A percentile compares a stretch with the other conserved stretches of the same genome.
Evolutionary conservation across 108 stramenopile genomes (phyloP).

Genomic region (Nannochloropsis salina): DNA sequence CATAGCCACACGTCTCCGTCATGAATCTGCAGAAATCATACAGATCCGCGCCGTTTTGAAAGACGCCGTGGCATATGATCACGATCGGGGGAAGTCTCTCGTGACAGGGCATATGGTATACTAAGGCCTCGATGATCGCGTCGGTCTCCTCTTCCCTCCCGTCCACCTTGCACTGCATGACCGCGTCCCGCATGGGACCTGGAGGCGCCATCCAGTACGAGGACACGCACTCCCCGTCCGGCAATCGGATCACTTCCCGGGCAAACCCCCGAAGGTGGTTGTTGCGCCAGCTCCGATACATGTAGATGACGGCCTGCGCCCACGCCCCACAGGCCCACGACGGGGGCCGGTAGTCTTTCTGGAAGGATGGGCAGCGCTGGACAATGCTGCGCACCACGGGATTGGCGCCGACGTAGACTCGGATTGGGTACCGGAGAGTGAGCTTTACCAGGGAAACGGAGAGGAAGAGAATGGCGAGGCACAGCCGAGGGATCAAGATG

Average conservation of each 20-base stretch:
- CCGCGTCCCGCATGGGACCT: neutral
- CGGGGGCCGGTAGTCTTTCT: neutral
- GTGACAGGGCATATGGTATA: neutral
- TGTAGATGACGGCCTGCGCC: constrained; percentile 9
- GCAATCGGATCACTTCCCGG: constrained; percentile 6
- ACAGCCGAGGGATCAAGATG: constrained; percentile 2
- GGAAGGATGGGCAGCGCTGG: constrained; percentile 15
- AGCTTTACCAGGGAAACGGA: neutral
- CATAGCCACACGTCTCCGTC: neutral
- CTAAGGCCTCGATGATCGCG: neutral
- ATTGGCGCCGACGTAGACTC: neutral
- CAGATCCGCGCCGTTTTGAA: neutral
- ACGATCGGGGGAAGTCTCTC: neutral
- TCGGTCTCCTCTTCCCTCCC: neutral
- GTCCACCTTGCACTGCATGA: constrained; percentile 17
- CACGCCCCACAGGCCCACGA: neutral
- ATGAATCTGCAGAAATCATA: constrained; percentile 12
- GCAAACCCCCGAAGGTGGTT: neutral
- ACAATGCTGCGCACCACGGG: constrained; percentile 4
- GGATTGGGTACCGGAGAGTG: neutral
- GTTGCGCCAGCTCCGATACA: constrained; percentile 19
- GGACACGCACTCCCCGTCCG: neutral
- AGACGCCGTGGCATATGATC: neutral
- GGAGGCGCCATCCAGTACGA: constrained; percentile 15
- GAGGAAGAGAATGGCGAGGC: constrained; percentile 14